These are phyloP conservation scores for Aspergillus spinulosporus DNA, from an alignment of 2,329 filamentous ascomycete genomes.

Conservation along the genomic window DNA sequence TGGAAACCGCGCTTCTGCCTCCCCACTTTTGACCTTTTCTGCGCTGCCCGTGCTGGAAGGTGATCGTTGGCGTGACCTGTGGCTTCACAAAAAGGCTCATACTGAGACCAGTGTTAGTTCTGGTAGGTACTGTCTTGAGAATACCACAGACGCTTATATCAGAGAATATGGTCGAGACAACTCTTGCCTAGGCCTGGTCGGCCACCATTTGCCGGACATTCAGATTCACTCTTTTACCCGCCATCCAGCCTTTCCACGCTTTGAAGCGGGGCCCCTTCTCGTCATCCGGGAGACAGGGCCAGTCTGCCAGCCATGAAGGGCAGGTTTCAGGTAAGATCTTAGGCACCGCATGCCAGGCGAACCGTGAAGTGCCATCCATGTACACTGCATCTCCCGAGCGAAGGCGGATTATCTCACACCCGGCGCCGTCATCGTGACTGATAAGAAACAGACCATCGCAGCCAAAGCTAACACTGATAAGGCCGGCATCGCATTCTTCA, in stretches of 20 bases:
- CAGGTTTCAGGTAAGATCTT: slow-evolving; percentile 80
- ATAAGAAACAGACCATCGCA: slow-evolving; percentile 90
- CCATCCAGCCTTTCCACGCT: slow-evolving; percentile 84
- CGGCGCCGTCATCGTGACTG: slow-evolving; percentile 58
- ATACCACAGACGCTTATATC: neutral
- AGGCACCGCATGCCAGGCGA: slow-evolving; percentile 94
- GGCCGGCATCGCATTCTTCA: slow-evolving; percentile 73
- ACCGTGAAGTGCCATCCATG: slow-evolving; percentile 78
- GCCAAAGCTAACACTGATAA: slow-evolving; percentile 84
- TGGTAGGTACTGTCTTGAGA: neutral
- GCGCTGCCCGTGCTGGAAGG: too few species aligned
- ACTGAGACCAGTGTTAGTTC: too few species aligned
- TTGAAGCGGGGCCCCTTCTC: slow-evolving; percentile 50
- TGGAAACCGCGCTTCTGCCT: too few species aligned
- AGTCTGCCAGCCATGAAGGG: slow-evolving; percentile 69
- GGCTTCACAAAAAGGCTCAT: too few species aligned
- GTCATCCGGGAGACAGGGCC: slow-evolving; percentile 60
- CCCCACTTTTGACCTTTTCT: too few species aligned
- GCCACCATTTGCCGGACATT: slow-evolving; percentile 82
- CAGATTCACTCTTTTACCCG: slow-evolving; percentile 80
- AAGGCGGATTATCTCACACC: slow-evolving; percentile 59
- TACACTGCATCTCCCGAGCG: slow-evolving; percentile 86
- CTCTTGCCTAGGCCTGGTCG: neutral
- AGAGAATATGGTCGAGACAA: neutral
- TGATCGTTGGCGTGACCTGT: too few species aligned